Percentiles rank a stretch among this genome's conserved stretches.
phyloP scores from a whole-genome alignment of 345 rosid genomes.

The Arabis alpina region DNA sequence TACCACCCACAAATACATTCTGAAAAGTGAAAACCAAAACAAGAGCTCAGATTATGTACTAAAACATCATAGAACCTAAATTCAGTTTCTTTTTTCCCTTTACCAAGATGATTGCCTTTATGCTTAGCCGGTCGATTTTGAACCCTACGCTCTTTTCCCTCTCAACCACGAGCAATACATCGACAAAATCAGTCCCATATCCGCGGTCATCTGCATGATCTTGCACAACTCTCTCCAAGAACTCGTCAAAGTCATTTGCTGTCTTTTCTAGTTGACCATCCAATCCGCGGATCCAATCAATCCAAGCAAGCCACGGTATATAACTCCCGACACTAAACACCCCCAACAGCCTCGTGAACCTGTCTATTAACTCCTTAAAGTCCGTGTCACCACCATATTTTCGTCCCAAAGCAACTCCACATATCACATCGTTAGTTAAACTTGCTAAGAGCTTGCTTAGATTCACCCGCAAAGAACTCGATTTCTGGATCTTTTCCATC shows the following conservation, averaged over 20 bases:
- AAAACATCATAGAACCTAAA: background rate
- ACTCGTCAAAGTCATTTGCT: conserved; percentile 34
- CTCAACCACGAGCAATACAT: conserved; percentile 36
- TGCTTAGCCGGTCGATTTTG: conserved; percentile 30
- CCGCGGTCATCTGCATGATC: conserved; percentile 12
- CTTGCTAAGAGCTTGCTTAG: conserved; percentile 43
- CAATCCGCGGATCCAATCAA: conserved; percentile 38
- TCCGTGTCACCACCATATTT: conserved; percentile 49
- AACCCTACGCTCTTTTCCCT: conserved; percentile 40
- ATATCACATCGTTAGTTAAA: conserved; percentile 50
- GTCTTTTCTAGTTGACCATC: conserved; percentile 29
- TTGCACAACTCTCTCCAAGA: conserved; percentile 33
- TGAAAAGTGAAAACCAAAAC: conserved; percentile 28
- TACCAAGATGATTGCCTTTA: conserved; percentile 58
- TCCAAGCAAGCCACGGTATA: conserved; percentile 60
- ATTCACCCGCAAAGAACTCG: conserved; percentile 37
- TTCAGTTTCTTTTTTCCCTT: background rate
- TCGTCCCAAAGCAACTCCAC: conserved; percentile 56
- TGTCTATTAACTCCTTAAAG: conserved; percentile 43
- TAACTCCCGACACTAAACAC: conserved; percentile 45
- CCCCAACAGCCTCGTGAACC: conserved; percentile 42
- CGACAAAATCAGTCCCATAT: conserved; percentile 19
- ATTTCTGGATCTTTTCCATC: conserved; percentile 35
- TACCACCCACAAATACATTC: conserved; percentile 50
- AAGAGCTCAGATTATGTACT: background rate